A percentile compares a stretch with the other conserved stretches of the same genome.
Evolutionary conservation across 441 rosid genomes (phyloP).

Genomic region (Brassica balearica): DNA sequence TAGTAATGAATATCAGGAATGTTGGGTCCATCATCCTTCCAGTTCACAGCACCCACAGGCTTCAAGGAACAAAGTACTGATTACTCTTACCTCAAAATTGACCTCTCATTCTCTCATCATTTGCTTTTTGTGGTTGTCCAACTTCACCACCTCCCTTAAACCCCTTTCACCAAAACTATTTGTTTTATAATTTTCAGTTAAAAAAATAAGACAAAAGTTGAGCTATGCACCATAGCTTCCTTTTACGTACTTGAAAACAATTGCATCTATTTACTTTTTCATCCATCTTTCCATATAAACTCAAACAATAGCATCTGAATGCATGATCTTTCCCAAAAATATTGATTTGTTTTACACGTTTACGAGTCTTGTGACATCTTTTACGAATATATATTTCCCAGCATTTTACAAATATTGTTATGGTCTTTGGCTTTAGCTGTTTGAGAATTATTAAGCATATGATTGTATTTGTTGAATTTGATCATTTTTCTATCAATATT

Average conservation of each 20-base stretch:
- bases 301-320: conserved; percentile 32
- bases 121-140: conserved; percentile 26
- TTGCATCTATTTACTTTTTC: not conserved
- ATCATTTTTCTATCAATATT: conserved; percentile 8
- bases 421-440: not conserved
- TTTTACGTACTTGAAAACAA: conserved; percentile 21
- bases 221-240: conserved; percentile 9
- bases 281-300: conserved; percentile 25
- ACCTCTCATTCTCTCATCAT: conserved; percentile 35
- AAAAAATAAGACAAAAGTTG: conserved; percentile 11
- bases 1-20: not conserved
- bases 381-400: not conserved
- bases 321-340: conserved; percentile 12
- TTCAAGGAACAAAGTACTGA: conserved; percentile 5
- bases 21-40: conserved; percentile 18
- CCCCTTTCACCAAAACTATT: conserved; percentile 3
- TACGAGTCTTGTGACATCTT: conserved; percentile 15
- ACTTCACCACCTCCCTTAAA: not conserved
- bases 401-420: not conserved
- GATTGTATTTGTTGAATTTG: conserved; percentile 22
- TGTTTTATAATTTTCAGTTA: not conserved
- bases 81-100: conserved; percentile 29
- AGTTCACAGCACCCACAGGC: conserved; percentile 19
- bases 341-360: conserved; percentile 20
- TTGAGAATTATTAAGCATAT: conserved; percentile 23